phyloP scores from a whole-genome alignment of 169 alveolate species.

The Blepharisma undulans region DNA sequence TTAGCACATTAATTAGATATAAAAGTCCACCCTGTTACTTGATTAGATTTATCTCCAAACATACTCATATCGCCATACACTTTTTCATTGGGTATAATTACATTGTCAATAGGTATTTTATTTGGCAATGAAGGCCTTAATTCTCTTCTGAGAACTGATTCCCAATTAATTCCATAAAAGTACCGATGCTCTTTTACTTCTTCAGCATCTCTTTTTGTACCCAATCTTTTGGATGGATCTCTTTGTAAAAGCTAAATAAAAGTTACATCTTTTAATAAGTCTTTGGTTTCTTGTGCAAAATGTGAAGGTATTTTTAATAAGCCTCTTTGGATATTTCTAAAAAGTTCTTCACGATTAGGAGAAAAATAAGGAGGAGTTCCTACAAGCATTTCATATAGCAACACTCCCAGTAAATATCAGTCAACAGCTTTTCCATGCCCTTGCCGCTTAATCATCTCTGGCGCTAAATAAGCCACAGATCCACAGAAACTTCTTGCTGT shows the following conservation, averaged over 20 bases:
- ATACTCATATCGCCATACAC: background rate
- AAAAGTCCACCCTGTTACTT: constrained; percentile 40
- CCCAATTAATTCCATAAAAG: constrained; percentile 43
- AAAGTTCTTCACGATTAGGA: constrained; percentile 62
- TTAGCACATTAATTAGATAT: background rate
- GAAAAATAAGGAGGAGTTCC: constrained; percentile 87
- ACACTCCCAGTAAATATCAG: constrained; percentile 89
- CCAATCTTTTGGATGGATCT: constrained; percentile 83
- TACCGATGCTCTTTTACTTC: constrained; percentile 52
- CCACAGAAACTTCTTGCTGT: constrained; percentile 86
- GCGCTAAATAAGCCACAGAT: constrained; percentile 87
- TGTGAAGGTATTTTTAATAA: constrained; percentile 71
- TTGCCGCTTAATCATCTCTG: constrained; percentile 84
- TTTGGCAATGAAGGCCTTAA: constrained; percentile 8
- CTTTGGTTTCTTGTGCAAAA: constrained; percentile 73
- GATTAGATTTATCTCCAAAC: background rate
- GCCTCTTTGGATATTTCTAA: constrained; percentile 77
- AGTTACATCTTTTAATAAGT: constrained; percentile 63
- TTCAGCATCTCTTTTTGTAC: constrained; percentile 72
- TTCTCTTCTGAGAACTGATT: constrained; percentile 16
- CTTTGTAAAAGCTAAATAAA: constrained; percentile 58
- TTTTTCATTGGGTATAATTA: background rate
- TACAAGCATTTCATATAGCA: constrained; percentile 85
- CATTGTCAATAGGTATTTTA: background rate
- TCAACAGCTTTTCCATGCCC: constrained; percentile 91